phyloP scores from a whole-genome alignment of 345 rosid species.

The Eucalyptus leucophloia region DNA sequence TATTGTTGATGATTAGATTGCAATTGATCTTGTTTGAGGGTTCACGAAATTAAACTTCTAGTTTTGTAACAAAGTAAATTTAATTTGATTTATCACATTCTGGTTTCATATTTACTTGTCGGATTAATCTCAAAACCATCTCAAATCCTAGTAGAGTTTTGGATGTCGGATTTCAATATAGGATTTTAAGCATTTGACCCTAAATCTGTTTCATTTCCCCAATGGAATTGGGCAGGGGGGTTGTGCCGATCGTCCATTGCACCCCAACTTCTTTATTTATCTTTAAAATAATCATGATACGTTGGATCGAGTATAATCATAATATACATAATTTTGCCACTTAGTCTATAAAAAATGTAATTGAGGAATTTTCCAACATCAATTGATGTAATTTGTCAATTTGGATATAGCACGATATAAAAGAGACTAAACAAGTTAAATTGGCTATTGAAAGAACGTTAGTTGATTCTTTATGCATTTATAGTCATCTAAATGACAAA shows the following conservation, averaged over 20 bases:
- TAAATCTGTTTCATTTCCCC: accelerated
- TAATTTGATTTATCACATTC: neutral
- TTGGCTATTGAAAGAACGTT: neutral
- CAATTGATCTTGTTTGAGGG: neutral
- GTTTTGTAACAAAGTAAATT: neutral
- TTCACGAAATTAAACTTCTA: neutral
- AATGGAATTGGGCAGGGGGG: neutral
- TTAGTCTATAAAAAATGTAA: neutral
- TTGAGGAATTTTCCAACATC: neutral
- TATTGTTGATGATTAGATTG: neutral
- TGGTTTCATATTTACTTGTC: neutral
- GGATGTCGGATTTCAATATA: neutral
- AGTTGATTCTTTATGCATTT: neutral
- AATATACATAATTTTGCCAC: neutral
- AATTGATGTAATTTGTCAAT: neutral
- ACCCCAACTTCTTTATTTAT: neutral
- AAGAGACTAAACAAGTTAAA: neutral
- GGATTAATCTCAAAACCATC: neutral
- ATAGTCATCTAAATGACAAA: neutral
- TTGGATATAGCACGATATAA: neutral
- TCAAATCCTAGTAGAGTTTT: neutral
- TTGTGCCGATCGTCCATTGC: neutral
- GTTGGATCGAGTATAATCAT: too few species aligned
- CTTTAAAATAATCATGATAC: neutral
- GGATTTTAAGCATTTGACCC: neutral